These are phyloP conservation scores for Amylostereum chailletii DNA, from an alignment of 1,284 basidiomycete species.

Conservation along the genomic window DNA sequence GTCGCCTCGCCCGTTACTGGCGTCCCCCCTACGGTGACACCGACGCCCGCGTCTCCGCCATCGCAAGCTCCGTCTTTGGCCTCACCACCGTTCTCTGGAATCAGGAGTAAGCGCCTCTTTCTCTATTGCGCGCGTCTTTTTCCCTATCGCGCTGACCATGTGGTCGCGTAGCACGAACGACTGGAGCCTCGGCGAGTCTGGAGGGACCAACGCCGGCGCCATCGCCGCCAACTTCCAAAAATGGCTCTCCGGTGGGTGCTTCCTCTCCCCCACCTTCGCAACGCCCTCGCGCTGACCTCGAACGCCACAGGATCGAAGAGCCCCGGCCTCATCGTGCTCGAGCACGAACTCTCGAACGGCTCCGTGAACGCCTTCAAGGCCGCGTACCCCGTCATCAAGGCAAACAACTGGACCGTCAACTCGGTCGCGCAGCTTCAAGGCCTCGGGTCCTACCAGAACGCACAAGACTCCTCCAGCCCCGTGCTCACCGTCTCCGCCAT, in stretches of 20 bases:
- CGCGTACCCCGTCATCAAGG: constrained; percentile 54
- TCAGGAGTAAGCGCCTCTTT: constrained; percentile 45
- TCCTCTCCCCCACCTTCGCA: background rate
- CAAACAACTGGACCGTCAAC: constrained; percentile 58
- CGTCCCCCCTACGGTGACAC: constrained; percentile 73
- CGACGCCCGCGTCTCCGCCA: constrained; percentile 64
- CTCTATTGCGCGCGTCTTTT: background rate
- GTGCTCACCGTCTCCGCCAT: constrained; percentile 9
- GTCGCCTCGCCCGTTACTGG: constrained; percentile 66
- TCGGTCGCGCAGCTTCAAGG: constrained; percentile 45
- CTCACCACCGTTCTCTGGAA: constrained; percentile 74
- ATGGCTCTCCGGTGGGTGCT: constrained; percentile 39
- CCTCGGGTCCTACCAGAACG: constrained; percentile 45
- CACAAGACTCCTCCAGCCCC: constrained; percentile 15
- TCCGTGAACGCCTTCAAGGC: constrained; percentile 63
- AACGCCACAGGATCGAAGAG: constrained; percentile 37
- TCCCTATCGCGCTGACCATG: background rate
- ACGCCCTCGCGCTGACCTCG: background rate
- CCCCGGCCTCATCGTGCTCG: constrained; percentile 73
- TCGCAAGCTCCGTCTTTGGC: constrained; percentile 68
- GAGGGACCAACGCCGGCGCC: constrained; percentile 28
- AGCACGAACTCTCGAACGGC: constrained; percentile 67
- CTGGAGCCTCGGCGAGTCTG: constrained; percentile 42
- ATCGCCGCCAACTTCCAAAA: constrained; percentile 39
- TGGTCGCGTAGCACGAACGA: constrained; percentile 46